Evolutionary conservation across 1,284 basidiomycete genomes (phyloP).

Genomic region (Inonotus obliquus): DNA sequence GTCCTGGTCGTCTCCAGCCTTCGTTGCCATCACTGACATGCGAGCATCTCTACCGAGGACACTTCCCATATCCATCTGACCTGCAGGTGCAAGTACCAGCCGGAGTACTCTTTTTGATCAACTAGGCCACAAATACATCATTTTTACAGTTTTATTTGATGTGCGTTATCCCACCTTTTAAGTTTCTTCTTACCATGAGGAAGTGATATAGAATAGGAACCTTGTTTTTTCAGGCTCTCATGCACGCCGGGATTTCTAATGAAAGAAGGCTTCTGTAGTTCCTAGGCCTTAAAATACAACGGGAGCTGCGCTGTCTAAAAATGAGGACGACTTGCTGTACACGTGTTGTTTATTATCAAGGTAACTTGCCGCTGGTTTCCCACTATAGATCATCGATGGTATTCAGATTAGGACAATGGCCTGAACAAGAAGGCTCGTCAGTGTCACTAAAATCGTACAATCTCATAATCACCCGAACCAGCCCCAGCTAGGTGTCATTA

Average conservation of each 20-base stretch:
- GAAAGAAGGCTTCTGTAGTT: background rate
- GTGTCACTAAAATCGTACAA: background rate
- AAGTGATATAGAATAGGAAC: no score
- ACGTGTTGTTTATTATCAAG: background rate
- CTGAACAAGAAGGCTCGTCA: background rate
- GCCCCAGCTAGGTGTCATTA: no score
- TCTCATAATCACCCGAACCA: background rate
- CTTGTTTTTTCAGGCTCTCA: background rate
- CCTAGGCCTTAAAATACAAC: background rate
- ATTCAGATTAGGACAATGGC: background rate
- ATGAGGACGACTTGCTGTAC: background rate
- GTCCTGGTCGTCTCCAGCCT: background rate
- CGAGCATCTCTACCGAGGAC: background rate
- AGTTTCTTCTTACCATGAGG: no score
- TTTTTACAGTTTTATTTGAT: no score
- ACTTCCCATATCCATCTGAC: background rate
- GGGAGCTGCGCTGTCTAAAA: background rate
- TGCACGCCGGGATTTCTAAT: background rate
- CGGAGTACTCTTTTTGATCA: background rate
- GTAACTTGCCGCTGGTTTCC: background rate
- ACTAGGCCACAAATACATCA: background rate
- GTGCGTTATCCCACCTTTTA: no score
- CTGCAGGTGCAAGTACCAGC: background rate
- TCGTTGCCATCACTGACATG: constrained; percentile 3
- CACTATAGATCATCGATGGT: background rate